A percentile compares a stretch with the other conserved stretches of the same genome.
These are phyloP conservation scores for Penicillium decumbens DNA, from an alignment of 2,329 filamentous ascomycete species.

Conservation along the genomic window DNA sequence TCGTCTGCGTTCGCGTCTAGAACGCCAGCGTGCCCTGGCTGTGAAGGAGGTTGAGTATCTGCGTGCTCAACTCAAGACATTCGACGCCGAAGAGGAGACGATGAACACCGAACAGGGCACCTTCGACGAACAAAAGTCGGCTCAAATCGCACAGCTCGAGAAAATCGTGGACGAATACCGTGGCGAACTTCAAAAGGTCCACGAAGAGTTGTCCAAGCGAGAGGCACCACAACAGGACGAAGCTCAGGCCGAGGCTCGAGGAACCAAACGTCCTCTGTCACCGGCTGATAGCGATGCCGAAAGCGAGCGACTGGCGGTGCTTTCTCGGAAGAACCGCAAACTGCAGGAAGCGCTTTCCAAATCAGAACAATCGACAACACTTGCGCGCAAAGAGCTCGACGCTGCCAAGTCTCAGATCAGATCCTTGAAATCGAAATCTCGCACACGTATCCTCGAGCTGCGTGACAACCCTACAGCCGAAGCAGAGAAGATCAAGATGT, in stretches of 20 bases:
- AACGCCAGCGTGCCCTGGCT: conserved; percentile 78
- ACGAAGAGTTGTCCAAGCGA: conserved; percentile 65
- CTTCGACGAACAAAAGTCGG: conserved; percentile 68
- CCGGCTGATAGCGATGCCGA: conserved; percentile 52
- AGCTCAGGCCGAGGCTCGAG: conserved; percentile 34
- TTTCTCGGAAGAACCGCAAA: conserved; percentile 81
- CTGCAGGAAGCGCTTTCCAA: conserved; percentile 72
- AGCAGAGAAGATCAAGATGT: conserved; percentile 75
- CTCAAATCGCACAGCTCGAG: conserved; percentile 76
- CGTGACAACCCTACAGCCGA: conserved; percentile 89
- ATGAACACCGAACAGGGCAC: conserved; percentile 66
- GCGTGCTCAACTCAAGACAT: conserved; percentile 81
- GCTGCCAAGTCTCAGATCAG: conserved; percentile 69
- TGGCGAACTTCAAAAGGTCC: conserved; percentile 67
- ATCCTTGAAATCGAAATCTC: conserved; percentile 60
- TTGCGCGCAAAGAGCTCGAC: conserved; percentile 71
- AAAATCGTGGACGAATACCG: conserved; percentile 83
- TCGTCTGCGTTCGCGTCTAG: conserved; percentile 67
- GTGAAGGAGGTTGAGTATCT: conserved; percentile 93
- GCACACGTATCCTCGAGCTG: conserved; percentile 77
- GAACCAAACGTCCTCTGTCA: conserved; percentile 62
- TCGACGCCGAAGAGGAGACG: conserved; percentile 82
- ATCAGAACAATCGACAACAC: conserved; percentile 63
- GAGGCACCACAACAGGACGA: conserved; percentile 49
- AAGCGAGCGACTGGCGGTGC: conserved; percentile 70